Conservation (phyloP, 257 asterid genomes). For the Lavandula angustifolia region DNA sequence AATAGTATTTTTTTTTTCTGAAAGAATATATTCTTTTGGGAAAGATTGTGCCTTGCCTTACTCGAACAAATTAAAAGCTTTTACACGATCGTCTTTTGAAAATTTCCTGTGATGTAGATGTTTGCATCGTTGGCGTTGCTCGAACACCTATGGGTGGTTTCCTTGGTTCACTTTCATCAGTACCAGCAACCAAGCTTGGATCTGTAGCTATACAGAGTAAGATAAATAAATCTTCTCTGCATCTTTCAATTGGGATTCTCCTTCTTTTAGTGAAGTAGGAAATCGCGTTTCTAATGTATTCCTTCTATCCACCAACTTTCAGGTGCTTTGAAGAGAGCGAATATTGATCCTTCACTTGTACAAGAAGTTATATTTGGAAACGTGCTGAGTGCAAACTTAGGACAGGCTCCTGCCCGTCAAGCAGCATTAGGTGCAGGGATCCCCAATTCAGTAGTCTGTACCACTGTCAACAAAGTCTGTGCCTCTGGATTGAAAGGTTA, state of each 20-base stretch:
- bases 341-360: slow-evolving; percentile 83
- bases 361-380: slow-evolving; percentile 94
- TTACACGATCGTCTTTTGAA: slow-evolving; percentile 13
- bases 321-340: slow-evolving; percentile 95
- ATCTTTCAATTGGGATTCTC: neutral
- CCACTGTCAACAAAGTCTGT: slow-evolving; percentile 94
- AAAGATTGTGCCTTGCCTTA: neutral
- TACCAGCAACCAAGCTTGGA: slow-evolving; percentile 95
- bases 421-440: slow-evolving; percentile 99
- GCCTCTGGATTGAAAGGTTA: slow-evolving; percentile 99
- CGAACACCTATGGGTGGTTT: slow-evolving; percentile 98
- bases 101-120: slow-evolving; percentile 53
- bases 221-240: slow-evolving; percentile 25
- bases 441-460: slow-evolving; percentile 80
- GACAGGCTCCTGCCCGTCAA: slow-evolving; percentile 99
- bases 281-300: slow-evolving; percentile 15
- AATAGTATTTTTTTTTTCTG: no score
- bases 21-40: no score
- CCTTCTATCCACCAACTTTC: slow-evolving; percentile 31
- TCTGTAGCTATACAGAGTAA: slow-evolving; percentile 89
- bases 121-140: slow-evolving; percentile 94
- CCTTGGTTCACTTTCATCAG: slow-evolving; percentile 88
- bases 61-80: slow-evolving; percentile 11
- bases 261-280: slow-evolving; percentile 1
- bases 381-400: slow-evolving; percentile 96